phyloP scores from a whole-genome alignment of 148 eudicot genomes.

The Rhododendron williamsianum region DNA sequence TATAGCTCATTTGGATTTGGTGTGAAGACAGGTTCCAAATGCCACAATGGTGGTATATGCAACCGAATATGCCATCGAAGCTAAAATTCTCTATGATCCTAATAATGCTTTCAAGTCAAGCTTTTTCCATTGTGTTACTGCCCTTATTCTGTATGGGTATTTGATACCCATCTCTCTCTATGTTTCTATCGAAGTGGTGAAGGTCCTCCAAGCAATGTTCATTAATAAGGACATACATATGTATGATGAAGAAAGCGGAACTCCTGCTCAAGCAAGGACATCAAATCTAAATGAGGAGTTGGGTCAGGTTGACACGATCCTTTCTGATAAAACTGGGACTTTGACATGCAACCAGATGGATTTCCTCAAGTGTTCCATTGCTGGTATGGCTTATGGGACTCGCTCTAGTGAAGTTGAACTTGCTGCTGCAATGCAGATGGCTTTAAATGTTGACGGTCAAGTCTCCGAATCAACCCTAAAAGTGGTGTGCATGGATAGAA shows the following conservation, averaged over 20 bases:
- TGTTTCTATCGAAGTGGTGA: conserved; percentile 93
- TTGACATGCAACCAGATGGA: conserved; percentile 97
- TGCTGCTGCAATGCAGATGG: conserved; percentile 88
- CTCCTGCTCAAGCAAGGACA: conserved; percentile 88
- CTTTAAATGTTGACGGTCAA: conserved; percentile 37
- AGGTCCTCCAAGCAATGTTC: conserved; percentile 85
- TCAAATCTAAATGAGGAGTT: conserved; percentile 94
- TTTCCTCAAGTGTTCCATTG: conserved; percentile 88
- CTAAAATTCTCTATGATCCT: no score
- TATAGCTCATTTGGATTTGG: conserved; percentile 82
- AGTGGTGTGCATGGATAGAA: conserved; percentile 18
- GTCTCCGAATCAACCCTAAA: conserved; percentile 17
- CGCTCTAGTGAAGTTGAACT: conserved; percentile 83
- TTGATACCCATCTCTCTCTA: conserved; percentile 90
- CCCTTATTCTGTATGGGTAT: conserved; percentile 85
- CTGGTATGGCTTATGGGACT: conserved; percentile 72
- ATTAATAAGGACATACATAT: conserved; percentile 74
- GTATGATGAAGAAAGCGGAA: conserved; percentile 85
- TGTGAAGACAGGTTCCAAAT: conserved; percentile 43
- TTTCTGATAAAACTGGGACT: conserved; percentile 98
- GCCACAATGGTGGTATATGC: conserved; percentile 83
- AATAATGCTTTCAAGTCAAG: no score
- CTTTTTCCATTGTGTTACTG: conserved; percentile 67
- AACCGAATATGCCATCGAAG: conserved; percentile 15
- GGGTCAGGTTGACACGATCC: conserved; percentile 91